Conservation (phyloP, 2,329 filamentous ascomycete genomes). For the Fonsecaea monophora region DNA sequence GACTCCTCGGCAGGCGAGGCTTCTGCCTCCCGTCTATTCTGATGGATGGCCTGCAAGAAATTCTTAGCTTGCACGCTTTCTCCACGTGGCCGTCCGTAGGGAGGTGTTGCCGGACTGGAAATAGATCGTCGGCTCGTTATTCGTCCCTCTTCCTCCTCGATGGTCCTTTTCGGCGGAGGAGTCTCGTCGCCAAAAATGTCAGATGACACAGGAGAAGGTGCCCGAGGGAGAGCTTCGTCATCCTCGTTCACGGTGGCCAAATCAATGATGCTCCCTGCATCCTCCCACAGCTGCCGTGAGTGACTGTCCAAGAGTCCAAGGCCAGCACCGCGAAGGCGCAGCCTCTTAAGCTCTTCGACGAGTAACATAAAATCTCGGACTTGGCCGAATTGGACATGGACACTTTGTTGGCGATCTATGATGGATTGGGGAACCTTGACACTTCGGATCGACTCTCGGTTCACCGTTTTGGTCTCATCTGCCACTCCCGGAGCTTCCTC, state of each 20-base stretch:
- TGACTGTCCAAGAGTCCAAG: slow-evolving; percentile 62
- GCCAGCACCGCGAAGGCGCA: slow-evolving; percentile 61
- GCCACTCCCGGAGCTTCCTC: slow-evolving; percentile 32
- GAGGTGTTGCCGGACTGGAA: slow-evolving; percentile 38
- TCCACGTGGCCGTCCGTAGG: slow-evolving; percentile 56
- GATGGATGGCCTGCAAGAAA: slow-evolving; percentile 66
- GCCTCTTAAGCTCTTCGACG: slow-evolving; percentile 70
- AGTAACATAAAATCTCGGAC: slow-evolving; percentile 68
- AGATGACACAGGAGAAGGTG: slow-evolving; percentile 62
- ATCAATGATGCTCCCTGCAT: slow-evolving; percentile 71
- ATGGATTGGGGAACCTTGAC: slow-evolving; percentile 66
- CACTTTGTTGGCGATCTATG: slow-evolving; percentile 68
- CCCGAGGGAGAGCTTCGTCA: slow-evolving; percentile 58
- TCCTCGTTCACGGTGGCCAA: slow-evolving; percentile 70
- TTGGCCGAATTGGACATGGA: slow-evolving; percentile 69
- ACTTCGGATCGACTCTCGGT: slow-evolving; percentile 42
- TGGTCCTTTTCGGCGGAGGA: slow-evolving; percentile 30
- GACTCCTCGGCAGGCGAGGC: slow-evolving; percentile 43
- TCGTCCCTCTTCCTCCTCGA: slow-evolving; percentile 28
- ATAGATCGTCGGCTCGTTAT: slow-evolving; percentile 36
- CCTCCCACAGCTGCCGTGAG: slow-evolving; percentile 64
- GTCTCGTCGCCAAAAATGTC: slow-evolving; percentile 60
- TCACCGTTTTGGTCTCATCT: slow-evolving; percentile 26
- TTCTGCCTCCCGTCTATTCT: slow-evolving; percentile 49
- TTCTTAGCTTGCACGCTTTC: slow-evolving; percentile 67